A percentile compares a stretch with the other conserved stretches of the same genome.
These are phyloP conservation scores for Saussurea involucrata DNA, from an alignment of 129 eudicot species.

Conservation along the genomic window DNA sequence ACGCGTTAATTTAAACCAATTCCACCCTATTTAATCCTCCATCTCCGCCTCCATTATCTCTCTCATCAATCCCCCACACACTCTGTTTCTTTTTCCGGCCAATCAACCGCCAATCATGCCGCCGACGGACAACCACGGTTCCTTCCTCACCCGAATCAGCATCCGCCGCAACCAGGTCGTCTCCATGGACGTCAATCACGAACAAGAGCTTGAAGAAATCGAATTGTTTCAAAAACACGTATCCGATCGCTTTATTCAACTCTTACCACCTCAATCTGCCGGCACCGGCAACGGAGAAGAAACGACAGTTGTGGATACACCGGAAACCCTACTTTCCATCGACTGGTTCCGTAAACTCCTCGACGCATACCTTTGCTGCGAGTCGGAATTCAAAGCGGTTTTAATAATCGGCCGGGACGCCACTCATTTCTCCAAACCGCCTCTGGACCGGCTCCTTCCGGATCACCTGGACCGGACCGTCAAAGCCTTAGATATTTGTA, in stretches of 20 bases:
- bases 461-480: conserved; percentile 74
- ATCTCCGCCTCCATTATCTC: conserved; percentile 19
- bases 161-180: conserved; percentile 84
- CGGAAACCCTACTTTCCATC: conserved; percentile 47
- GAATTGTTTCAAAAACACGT: conserved; percentile 65
- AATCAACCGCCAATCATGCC: conserved; percentile 39
- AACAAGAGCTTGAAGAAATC: conserved; percentile 69
- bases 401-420: conserved; percentile 65
- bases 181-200: conserved; percentile 38
- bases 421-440: conserved; percentile 51
- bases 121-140: conserved; percentile 57
- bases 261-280: conserved; percentile 24
- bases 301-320: neutral
- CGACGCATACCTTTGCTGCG: conserved; percentile 72
- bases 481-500: conserved; percentile 80
- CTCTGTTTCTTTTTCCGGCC: conserved; percentile 1
- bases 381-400: conserved; percentile 77
- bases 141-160: conserved; percentile 78
- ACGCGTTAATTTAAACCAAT: neutral
- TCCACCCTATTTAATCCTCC: conserved; percentile 22
- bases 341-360: conserved; percentile 68
- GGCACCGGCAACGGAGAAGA: neutral
- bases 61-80: neutral
- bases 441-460: conserved; percentile 67
- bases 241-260: conserved; percentile 61